These are phyloP conservation scores for Populus hybrid DNA, from an alignment of 441 rosid species.

Conservation along the genomic window DNA sequence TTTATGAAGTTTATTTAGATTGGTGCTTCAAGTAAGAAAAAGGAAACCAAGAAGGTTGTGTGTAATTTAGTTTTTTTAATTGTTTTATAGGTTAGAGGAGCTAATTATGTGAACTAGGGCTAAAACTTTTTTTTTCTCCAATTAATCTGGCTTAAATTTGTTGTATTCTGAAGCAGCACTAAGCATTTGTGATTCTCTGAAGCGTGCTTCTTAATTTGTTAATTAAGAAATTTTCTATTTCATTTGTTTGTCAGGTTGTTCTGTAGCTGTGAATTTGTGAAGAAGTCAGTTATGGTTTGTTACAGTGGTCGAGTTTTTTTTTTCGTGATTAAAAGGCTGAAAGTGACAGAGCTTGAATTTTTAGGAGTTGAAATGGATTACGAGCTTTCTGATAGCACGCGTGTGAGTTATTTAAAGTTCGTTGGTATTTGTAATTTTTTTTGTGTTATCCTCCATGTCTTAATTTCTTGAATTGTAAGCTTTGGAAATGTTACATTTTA, in stretches of 20 bases:
- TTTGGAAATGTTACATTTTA: too few relatives aligned
- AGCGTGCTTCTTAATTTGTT: neutral
- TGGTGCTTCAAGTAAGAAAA: neutral
- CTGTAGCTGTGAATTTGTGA: constrained; percentile 26
- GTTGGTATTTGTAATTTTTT: neutral
- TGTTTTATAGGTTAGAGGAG: neutral
- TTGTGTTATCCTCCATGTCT: constrained; percentile 3
- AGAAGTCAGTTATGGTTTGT: constrained; percentile 12
- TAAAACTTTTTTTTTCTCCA: neutral
- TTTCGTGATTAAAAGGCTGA: constrained; percentile 6
- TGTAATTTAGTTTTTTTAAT: neutral
- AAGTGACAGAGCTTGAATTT: constrained; percentile 23
- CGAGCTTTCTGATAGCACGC: constrained; percentile 74
- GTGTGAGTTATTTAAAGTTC: constrained; percentile 48
- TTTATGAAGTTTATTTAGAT: neutral
- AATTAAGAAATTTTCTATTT: neutral
- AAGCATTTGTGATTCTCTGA: neutral
- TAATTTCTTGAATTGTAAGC: neutral
- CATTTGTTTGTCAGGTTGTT: constrained; percentile 13
- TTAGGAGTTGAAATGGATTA: constrained; percentile 55
- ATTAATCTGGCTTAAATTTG: neutral
- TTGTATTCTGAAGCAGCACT: neutral
- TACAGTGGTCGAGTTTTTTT: neutral
- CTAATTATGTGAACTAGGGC: constrained; percentile 2
- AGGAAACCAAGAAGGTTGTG: neutral